A percentile compares a stretch with the other conserved stretches of the same genome.
Conservation (phyloP, 805 yeast species). For the Metschnikowia anglica region DNA sequence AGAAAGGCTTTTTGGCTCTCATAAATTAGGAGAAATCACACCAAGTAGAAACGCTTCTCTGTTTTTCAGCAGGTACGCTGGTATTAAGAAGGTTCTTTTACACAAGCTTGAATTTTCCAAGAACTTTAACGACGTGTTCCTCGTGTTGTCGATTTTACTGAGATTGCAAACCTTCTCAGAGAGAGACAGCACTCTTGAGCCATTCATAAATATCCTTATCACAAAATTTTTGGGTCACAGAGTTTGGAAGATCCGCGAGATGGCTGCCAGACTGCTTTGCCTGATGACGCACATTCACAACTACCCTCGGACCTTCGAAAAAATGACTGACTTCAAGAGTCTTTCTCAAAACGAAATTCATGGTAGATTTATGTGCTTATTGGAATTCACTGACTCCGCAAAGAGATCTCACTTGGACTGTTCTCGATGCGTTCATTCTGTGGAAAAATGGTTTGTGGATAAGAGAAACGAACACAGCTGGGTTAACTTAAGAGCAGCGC, state of each 20-base stretch:
- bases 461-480: conserved; percentile 38
- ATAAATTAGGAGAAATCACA: conserved; percentile 35
- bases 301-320: conserved; percentile 22
- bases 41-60: conserved; percentile 53
- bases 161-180: conserved; percentile 63
- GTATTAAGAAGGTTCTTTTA: conserved; percentile 51
- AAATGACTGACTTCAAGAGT: conserved; percentile 14
- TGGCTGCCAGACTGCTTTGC: conserved; percentile 73
- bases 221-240: conserved; percentile 45
- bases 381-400: conserved; percentile 12
- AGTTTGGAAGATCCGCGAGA: conserved; percentile 84
- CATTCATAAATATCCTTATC: conserved; percentile 42
- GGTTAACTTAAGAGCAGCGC: conserved; percentile 11
- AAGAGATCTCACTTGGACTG: conserved; percentile 7
- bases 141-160: conserved; percentile 71
- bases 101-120: conserved; percentile 32
- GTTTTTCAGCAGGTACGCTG: conserved; percentile 67
- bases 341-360: conserved; percentile 10
- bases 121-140: conserved; percentile 59
- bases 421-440: conserved; percentile 27
- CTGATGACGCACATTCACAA: conserved; percentile 36
- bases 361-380: conserved; percentile 14
- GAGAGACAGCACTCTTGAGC: conserved; percentile 46
- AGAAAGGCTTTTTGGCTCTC: conserved; percentile 72
- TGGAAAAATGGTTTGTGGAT: conserved; percentile 12